Conservation (phyloP, 2,329 filamentous ascomycete genomes). For the Exophiala oligosperma region DNA sequence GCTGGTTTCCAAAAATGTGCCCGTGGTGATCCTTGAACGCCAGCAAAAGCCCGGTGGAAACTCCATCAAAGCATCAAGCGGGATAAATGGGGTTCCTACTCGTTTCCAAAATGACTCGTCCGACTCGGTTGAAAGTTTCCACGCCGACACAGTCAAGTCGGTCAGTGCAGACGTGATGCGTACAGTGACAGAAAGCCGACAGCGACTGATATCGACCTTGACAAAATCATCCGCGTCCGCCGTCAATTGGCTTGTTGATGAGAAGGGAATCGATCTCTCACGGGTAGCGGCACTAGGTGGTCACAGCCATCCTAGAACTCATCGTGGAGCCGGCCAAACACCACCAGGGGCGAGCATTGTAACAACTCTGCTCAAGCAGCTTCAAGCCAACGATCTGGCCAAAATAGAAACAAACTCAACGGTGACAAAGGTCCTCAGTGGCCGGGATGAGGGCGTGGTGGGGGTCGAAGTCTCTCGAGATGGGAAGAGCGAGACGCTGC, state of each 20-base stretch:
- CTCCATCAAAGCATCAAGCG: slow-evolving; percentile 66
- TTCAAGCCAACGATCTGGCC: slow-evolving; percentile 54
- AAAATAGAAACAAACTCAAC: slow-evolving; percentile 53
- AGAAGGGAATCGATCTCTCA: slow-evolving; percentile 59
- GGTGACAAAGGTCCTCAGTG: slow-evolving; percentile 53
- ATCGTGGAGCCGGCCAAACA: slow-evolving; percentile 56
- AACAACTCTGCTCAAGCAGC: slow-evolving; percentile 51
- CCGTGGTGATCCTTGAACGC: slow-evolving; percentile 61
- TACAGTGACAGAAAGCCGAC: slow-evolving; percentile 26
- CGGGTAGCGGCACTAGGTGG: slow-evolving; percentile 61
- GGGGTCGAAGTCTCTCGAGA: slow-evolving; percentile 55
- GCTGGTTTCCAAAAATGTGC: slow-evolving; percentile 53
- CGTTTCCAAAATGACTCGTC: slow-evolving; percentile 49
- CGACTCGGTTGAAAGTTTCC: slow-evolving; percentile 43
- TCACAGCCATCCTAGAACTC: slow-evolving; percentile 57
- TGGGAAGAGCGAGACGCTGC: slow-evolving; percentile 36
- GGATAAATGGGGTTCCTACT: slow-evolving; percentile 64
- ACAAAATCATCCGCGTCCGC: slow-evolving; percentile 51
- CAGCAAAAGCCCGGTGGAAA: slow-evolving; percentile 63
- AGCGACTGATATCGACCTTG: slow-evolving; percentile 43
- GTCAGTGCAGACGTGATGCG: slow-evolving; percentile 43
- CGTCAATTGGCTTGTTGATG: slow-evolving; percentile 58
- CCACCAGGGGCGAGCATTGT: slow-evolving; percentile 63
- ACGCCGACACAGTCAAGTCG: slow-evolving; percentile 58
- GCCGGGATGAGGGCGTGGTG: slow-evolving; percentile 38